A percentile compares a stretch with the other conserved stretches of the same genome.
Conservation (phyloP, 257 asterid species). For the Solanum tarapatanum region DNA sequence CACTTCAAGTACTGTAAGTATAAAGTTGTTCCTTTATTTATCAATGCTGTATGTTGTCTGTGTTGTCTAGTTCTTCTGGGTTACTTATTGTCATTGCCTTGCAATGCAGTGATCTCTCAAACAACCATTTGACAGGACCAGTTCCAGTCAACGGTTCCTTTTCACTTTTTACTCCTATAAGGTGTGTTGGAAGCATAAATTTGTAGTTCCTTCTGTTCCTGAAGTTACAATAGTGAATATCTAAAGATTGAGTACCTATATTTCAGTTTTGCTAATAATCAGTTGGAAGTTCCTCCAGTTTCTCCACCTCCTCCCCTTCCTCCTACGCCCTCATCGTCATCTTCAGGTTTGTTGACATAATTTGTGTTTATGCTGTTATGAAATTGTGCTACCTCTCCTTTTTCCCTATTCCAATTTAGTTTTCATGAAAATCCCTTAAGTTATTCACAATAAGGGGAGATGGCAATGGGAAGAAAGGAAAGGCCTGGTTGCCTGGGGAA, state of each 20-base stretch:
- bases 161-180: background rate
- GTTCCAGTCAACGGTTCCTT: slow-evolving; percentile 83
- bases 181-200: slow-evolving; percentile 3
- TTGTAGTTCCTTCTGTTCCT: background rate
- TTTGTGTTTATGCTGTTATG: background rate
- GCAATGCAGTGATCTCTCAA: slow-evolving; percentile 85
- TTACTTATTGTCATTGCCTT: slow-evolving; percentile 6
- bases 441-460: background rate
- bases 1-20: slow-evolving; percentile 8
- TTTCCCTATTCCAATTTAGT: background rate
- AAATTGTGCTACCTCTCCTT: background rate
- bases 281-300: slow-evolving; percentile 39
- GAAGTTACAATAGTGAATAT: slow-evolving; percentile 6
- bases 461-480: background rate
- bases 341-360: slow-evolving; percentile 30
- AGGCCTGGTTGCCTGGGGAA: background rate
- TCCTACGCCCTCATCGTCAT: slow-evolving; percentile 37
- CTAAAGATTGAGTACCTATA: slow-evolving; percentile 13
- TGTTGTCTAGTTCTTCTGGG: background rate
- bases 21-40: background rate
- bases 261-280: slow-evolving; percentile 59
- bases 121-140: slow-evolving; percentile 48
- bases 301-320: slow-evolving; percentile 66
- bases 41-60: background rate
- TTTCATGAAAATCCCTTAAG: background rate